phyloP scores from a whole-genome alignment of 495 filamentous ascomycete species.

The Aspergillus diversus region DNA sequence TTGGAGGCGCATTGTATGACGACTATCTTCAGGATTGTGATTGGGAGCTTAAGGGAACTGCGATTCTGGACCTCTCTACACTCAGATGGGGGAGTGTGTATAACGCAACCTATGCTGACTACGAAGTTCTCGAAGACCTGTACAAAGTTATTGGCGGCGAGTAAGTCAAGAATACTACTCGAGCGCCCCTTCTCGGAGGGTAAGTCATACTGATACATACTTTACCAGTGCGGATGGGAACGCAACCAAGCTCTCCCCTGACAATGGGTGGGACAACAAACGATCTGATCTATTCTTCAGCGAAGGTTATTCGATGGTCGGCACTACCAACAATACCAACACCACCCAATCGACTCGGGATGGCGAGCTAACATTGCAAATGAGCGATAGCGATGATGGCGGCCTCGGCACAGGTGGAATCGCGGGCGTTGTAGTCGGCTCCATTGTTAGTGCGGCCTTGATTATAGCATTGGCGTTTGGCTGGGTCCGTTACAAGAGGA shows the following conservation, averaged over 20 bases:
- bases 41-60: neutral
- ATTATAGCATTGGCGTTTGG: neutral
- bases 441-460: neutral
- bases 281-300: neutral
- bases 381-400: neutral
- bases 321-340: neutral
- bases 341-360: neutral
- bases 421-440: neutral
- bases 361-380: neutral
- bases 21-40: neutral
- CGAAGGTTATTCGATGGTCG: neutral
- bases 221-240: neutral
- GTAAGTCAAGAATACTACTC: neutral
- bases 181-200: neutral
- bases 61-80: neutral
- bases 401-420: neutral
- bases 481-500: slow-evolving; percentile 3
- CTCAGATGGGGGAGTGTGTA: slow-evolving; percentile 3
- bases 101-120: slow-evolving; percentile 5
- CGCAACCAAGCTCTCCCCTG: neutral
- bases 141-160: slow-evolving; percentile 1
- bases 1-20: slow-evolving; percentile 52
- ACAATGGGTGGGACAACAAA: neutral
- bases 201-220: neutral
- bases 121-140: neutral